phyloP scores from a whole-genome alignment of 768 basidiomycete genomes.

The Russula foetens region DNA sequence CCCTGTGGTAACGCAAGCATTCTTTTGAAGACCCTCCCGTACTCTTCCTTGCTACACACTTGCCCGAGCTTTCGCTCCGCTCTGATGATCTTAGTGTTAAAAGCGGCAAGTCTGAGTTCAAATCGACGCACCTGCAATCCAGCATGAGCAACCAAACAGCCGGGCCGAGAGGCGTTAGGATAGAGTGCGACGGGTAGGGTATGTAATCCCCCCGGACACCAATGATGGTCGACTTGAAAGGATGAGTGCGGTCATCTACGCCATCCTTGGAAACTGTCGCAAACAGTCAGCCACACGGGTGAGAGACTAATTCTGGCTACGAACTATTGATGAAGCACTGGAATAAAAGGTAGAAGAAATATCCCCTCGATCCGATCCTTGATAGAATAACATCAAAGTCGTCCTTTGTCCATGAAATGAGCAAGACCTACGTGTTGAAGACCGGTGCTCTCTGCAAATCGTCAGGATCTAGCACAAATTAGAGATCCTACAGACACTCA shows the following conservation, averaged over 20 bases:
- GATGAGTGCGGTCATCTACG: conserved; percentile 51
- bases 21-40: conserved; percentile 61
- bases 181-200: conserved; percentile 74
- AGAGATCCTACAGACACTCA: background rate
- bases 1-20: conserved; percentile 49
- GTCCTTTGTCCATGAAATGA: background rate
- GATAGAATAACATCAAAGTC: background rate
- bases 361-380: conserved; percentile 77
- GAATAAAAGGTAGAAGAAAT: conserved; percentile 91
- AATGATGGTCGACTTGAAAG: conserved; percentile 63
- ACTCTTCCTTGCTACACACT: conserved; percentile 70
- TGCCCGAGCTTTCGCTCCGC: conserved; percentile 79
- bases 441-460: conserved; percentile 65
- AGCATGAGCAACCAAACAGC: conserved; percentile 64
- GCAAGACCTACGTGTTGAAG: conserved; percentile 48
- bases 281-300: background rate
- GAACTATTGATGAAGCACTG: conserved; percentile 83
- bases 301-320: conserved; percentile 19
- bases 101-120: conserved; percentile 1
- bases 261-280: conserved; percentile 65
- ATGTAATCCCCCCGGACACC: conserved; percentile 74
- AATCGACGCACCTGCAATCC: conserved; percentile 64
- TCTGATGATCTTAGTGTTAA: conserved; percentile 34
- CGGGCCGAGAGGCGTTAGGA: conserved; percentile 74
- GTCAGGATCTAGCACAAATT: conserved; percentile 57